A percentile compares a stretch with the other conserved stretches of the same genome.
phyloP scores from a whole-genome alignment of 2,329 filamentous ascomycete genomes.

The Tympanopsis confertula region DNA sequence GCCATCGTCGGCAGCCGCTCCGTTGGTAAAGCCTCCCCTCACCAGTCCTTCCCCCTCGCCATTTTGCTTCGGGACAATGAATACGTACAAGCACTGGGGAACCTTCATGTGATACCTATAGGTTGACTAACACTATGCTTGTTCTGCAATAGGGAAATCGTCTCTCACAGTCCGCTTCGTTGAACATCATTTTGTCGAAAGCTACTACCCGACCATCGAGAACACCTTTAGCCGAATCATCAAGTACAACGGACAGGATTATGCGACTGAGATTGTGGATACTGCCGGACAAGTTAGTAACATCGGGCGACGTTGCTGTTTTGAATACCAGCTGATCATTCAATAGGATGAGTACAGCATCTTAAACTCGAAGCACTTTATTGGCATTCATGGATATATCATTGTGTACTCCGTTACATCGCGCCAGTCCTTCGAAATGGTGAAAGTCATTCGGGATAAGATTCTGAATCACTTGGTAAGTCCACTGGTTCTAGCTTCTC shows the following conservation, averaged over 20 bases:
- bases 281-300: conserved; percentile 76
- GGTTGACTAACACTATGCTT: too few species aligned
- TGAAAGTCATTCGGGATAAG: conserved; percentile 89
- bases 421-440: conserved; percentile 92
- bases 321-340: background rate
- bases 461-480: conserved; percentile 88
- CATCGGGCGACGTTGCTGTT: background rate
- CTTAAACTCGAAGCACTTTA: conserved; percentile 95
- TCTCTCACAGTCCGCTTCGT: conserved; percentile 95
- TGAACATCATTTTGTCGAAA: conserved; percentile 95
- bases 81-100: background rate
- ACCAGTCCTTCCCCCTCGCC: conserved; percentile 1
- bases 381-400: conserved; percentile 97
- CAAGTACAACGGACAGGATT: conserved; percentile 84
- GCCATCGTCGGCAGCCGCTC: conserved; percentile 91
- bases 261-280: conserved; percentile 92
- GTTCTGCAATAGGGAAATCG: conserved; percentile 71
- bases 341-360: conserved; percentile 92
- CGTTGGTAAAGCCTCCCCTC: conserved; percentile 57
- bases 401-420: conserved; percentile 96
- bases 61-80: background rate
- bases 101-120: too few species aligned
- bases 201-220: conserved; percentile 97
- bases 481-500: conserved; percentile 7
- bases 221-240: conserved; percentile 98